Evolutionary conservation across 176 grass and related monocot genomes (phyloP).

Genomic region (Thalia dealbata): DNA sequence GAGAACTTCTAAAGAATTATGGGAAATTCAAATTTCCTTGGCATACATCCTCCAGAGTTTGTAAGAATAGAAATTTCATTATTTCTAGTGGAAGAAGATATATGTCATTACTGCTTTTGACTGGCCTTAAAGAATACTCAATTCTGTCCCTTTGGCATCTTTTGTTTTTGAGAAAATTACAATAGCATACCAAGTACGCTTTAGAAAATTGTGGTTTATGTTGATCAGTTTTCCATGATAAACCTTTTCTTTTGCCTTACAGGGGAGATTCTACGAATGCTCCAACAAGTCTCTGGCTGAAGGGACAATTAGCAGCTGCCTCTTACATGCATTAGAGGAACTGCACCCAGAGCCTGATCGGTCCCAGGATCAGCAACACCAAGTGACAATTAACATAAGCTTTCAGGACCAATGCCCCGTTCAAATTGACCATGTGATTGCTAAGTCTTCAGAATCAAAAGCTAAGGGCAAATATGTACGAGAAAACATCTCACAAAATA

Average conservation of each 20-base stretch:
- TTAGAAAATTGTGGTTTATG: not conserved
- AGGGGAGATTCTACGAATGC: conserved; percentile 18
- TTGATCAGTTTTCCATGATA: not conserved
- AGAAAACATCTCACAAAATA: conserved; percentile 20
- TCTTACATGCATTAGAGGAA: conserved; percentile 14
- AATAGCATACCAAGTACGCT: not conserved
- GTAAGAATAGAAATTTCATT: not conserved
- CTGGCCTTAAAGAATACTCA: not conserved
- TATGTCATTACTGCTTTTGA: not conserved
- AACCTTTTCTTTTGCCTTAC: not conserved
- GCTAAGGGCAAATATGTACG: not conserved
- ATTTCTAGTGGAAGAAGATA: not conserved
- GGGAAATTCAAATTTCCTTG: not conserved
- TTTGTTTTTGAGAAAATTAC: not conserved
- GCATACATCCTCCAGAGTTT: not conserved
- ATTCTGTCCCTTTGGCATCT: not conserved
- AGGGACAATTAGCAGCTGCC: not conserved
- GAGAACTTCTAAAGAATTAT: too few relatives aligned
- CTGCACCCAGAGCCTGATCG: conserved; percentile 1
- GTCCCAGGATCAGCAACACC: conserved; percentile 16
- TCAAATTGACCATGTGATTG: conserved; percentile 13
- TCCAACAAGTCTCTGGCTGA: conserved; percentile 22
- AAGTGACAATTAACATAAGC: conserved; percentile 3
- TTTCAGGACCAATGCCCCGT: conserved; percentile 17
- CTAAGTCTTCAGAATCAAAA: conserved; percentile 2